Base-by-base conservation (phyloP, 2,329 filamentous ascomycete species). In the Fusarium concolor region DNA sequence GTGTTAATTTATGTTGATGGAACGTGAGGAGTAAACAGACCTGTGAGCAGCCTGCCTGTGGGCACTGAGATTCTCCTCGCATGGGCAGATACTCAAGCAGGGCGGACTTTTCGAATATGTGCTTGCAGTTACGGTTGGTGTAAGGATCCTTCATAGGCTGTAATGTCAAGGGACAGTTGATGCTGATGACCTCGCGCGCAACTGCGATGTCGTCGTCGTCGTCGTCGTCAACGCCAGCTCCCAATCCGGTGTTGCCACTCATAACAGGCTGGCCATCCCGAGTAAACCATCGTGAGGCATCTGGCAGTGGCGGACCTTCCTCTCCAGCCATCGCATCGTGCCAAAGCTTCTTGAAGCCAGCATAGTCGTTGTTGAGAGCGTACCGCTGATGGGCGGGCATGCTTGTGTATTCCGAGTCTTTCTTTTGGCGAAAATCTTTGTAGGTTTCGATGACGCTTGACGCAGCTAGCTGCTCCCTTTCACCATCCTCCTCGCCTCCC, bases 181-280 rank as follows among this genome's bases (percentile, higher is more conserved):
- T 86, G 76, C 87, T 90, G 52, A 89, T 83, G 6, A 84, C 86
- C 65, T 89, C 88, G 47, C 86, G 83, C 28, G 87, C 85, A 29
- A 94, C 85, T 2, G 90, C 85, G 24, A 94, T 82, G 39, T 94
- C 92, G 41, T 94, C 92, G 20, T 92, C 89, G 55, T 91, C 89
- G 17, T 85, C 84, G 7, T 87, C 87, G 2, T 85, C 83, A 4
- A 78, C 82, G 5, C 70, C 78, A 2, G 71, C 79, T 2, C 71
- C 78, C 2, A 66, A 71, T 5, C 58, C 70, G 5, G 44, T 43
- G 38, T 69, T 56, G 18, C 57, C 64, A 35, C 63, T 67, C 75
- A 80, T 77, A 41, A 80, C 77, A 5, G 85, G 83, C 38, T 79
- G 71, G 5, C 83, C 85, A 35, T 82, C 76, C 18, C 76, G 65